Evolutionary conservation across 2,329 filamentous ascomycete species (phyloP), one percentile per base, ranked within the genome.

Genomic region (Venturia asperata): DNA sequence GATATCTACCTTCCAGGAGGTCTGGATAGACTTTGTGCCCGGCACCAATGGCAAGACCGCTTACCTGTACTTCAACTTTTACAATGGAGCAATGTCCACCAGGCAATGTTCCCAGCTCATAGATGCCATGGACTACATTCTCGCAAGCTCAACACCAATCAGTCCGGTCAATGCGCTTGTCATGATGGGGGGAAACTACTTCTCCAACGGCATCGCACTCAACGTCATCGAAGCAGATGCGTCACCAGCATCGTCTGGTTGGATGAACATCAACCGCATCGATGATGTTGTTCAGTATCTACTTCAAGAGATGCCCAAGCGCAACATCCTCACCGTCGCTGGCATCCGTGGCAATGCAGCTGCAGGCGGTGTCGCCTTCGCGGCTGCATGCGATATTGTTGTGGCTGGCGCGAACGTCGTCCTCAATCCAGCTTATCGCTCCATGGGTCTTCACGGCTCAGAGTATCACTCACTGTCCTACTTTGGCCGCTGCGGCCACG

Each of bases 251-350:
- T 67, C 72, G 10, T 77, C 78, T 67, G 78, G 77, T 9, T 79
- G 77, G 77, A 69, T 72, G 49, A 79, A 78, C 69, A 79, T 79
- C 73, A 79, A 78, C 66, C 74, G 76, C 63, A 79, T 79, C 68
- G 72, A 79, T 65, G 77, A 78, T 67, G 73, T 78, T 17, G 73
- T 77, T 0, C 70, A 77, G 60, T 72, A 74, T 58, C 67, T 79
- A 0, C 69, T 79, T 5, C 71, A 76, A 37, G 74, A 77, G 17
- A 75, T 79, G 41, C 74, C 77, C 1, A 63, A 67, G 19, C 70
- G 71, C 5, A 70, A 70, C 61, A 75, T 79, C 64, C 68, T 73
- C 39, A 78, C 77, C 5, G 68, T 78, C 5, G 75, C 77, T 27
- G 76, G 74, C 6, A 66, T 78, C 11, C 70, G 77, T 24, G 77